phyloP scores from a whole-genome alignment of 2,329 filamentous ascomycete genomes.

The Pseudogymnoascus sp. region DNA sequence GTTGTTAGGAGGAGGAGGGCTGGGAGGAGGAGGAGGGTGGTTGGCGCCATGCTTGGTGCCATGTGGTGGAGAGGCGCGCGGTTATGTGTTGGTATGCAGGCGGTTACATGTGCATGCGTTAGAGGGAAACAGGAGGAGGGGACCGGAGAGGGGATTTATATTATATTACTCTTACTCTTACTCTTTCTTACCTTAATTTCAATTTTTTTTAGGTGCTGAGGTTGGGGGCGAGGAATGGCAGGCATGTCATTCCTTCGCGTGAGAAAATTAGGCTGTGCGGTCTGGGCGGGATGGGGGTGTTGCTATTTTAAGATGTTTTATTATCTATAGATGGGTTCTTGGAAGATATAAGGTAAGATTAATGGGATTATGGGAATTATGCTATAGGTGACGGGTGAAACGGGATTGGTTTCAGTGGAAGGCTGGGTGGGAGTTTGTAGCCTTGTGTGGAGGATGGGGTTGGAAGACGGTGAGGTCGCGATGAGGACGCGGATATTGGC shows the following conservation, averaged over 20 bases:
- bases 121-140: not conserved
- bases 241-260: not conserved
- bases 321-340: not conserved
- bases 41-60: conserved; percentile 31
- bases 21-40: conserved; percentile 32
- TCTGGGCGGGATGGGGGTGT: not conserved
- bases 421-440: not conserved
- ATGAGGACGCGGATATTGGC: not conserved
- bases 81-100: conserved; percentile 26
- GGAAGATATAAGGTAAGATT: not conserved
- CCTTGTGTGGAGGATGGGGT: not conserved
- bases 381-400: not conserved
- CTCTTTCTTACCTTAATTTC: too few species aligned
- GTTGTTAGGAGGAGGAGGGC: conserved; percentile 33
- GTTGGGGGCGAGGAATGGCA: not conserved
- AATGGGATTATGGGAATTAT: not conserved
- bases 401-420: not conserved
- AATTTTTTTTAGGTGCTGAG: not conserved
- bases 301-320: not conserved
- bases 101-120: not conserved
- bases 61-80: conserved; percentile 34
- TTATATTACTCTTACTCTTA: not conserved
- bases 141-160: not conserved
- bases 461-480: not conserved
- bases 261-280: not conserved